A percentile compares a stretch with the other conserved stretches of the same genome.
phyloP scores from a whole-genome alignment of 129 eudicot species.

The Solidago caesia region DNA sequence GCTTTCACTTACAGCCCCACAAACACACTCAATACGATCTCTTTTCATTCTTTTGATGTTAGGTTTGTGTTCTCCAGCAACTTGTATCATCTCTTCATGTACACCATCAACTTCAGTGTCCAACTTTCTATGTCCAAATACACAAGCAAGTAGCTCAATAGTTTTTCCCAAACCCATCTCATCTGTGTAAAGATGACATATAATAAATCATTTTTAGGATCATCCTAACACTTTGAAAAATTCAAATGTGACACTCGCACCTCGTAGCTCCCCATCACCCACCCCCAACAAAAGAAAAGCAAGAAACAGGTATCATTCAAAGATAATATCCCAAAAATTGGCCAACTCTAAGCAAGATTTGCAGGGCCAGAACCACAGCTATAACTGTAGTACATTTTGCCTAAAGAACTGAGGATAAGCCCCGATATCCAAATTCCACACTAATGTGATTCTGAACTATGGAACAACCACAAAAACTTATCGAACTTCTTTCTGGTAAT shows the following conservation, averaged over 20 bases:
- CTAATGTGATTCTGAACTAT: not conserved
- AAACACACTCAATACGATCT: constrained; percentile 85
- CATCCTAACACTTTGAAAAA: constrained; percentile 14
- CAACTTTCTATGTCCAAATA: constrained; percentile 65
- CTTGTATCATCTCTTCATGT: constrained; percentile 31
- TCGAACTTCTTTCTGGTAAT: not conserved
- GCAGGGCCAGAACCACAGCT: not conserved
- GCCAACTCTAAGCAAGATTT: not conserved
- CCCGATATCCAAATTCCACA: not conserved
- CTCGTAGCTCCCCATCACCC: not conserved
- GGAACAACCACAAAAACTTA: not conserved
- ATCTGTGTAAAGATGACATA: constrained; percentile 41
- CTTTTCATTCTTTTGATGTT: constrained; percentile 63
- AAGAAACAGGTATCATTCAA: not conserved
- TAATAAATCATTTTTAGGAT: constrained; percentile 16
- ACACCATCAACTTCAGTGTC: constrained; percentile 41
- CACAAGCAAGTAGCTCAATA: constrained; percentile 90
- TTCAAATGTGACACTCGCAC: not conserved
- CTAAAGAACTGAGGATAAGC: not conserved
- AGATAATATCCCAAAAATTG: not conserved
- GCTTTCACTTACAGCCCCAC: constrained; percentile 92
- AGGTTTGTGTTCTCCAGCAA: constrained; percentile 30
- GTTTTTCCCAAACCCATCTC: constrained; percentile 99
- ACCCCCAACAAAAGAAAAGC: no score
- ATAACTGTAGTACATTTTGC: not conserved